phyloP scores from a whole-genome alignment of 164 flowering plant species.

The Echeveria elegans region DNA sequence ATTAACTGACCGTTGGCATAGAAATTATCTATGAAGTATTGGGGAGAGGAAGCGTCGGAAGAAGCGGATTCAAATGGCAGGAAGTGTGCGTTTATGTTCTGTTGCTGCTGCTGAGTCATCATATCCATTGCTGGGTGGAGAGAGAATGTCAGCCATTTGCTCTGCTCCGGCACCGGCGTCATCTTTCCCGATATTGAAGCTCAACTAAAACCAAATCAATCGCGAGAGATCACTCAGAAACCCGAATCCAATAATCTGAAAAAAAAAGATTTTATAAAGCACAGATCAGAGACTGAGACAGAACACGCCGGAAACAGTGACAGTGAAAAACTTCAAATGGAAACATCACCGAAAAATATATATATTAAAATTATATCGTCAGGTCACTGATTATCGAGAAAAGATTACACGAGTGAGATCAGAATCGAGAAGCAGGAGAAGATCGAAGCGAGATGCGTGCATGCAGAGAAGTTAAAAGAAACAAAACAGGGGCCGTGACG shows the following conservation, averaged over 20 bases:
- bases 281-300: too few species aligned
- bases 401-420: background rate
- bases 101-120: slow-evolving; percentile 14
- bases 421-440: background rate
- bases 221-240: background rate
- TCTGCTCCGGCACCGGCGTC: slow-evolving; percentile 34
- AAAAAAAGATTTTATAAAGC: too few species aligned
- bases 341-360: background rate
- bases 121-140: slow-evolving; percentile 41
- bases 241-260: too few species aligned
- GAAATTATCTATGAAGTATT: slow-evolving; percentile 41
- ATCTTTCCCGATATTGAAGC: slow-evolving; percentile 20
- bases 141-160: slow-evolving; percentile 72
- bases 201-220: background rate
- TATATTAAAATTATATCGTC: background rate
- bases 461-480: background rate
- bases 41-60: slow-evolving; percentile 31
- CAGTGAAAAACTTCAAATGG: background rate
- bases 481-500: too few species aligned
- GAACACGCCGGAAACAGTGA: too few species aligned
- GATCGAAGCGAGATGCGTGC: slow-evolving; percentile 1
- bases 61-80: slow-evolving; percentile 23
- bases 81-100: slow-evolving; percentile 24
- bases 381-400: background rate
- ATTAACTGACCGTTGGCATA: slow-evolving; percentile 26